A percentile compares a stretch with the other conserved stretches of the same genome.
Conservation (phyloP, 768 basidiomycete species). For the Leccinum incarnatum region DNA sequence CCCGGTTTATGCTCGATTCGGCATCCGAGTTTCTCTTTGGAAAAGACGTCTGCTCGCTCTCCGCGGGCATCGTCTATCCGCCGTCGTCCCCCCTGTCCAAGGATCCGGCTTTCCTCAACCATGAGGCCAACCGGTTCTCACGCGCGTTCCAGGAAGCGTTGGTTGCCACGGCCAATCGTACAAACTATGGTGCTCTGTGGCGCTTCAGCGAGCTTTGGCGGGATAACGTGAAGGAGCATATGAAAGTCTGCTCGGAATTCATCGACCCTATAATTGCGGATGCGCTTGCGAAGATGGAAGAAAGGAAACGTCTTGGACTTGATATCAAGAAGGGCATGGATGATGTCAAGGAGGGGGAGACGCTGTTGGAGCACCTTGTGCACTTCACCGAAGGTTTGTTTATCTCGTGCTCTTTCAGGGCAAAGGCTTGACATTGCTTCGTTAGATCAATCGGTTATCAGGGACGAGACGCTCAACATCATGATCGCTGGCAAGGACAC, state of each 20-base stretch:
- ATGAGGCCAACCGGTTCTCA: too few species aligned
- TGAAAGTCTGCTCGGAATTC: conserved; percentile 43
- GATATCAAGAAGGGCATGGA: conserved; percentile 13
- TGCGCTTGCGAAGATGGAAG: conserved; percentile 37
- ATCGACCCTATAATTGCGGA: conserved; percentile 47
- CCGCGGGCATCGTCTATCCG: conserved; percentile 38
- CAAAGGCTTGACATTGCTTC: background rate
- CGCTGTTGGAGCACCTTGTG: conserved; percentile 51
- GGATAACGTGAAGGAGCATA: conserved; percentile 39
- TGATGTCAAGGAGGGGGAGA: conserved; percentile 40
- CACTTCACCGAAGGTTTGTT: conserved; percentile 48
- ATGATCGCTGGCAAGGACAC: conserved; percentile 44
- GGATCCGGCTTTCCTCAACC: conserved; percentile 14
- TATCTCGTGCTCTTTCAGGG: background rate
- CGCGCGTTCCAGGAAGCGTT: conserved; percentile 17
- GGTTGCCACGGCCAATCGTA: conserved; percentile 28
- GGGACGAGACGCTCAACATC: conserved; percentile 29
- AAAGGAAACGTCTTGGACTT: conserved; percentile 7
- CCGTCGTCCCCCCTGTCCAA: conserved; percentile 21
- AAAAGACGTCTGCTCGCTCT: conserved; percentile 34
- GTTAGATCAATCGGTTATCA: conserved; percentile 23
- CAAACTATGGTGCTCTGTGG: conserved; percentile 42
- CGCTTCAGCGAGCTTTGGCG: conserved; percentile 43
- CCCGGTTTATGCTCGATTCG: conserved; percentile 54
- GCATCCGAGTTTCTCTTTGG: conserved; percentile 59